phyloP scores from a whole-genome alignment of 257 asterid genomes.

The Schizonepeta tenuifolia region DNA sequence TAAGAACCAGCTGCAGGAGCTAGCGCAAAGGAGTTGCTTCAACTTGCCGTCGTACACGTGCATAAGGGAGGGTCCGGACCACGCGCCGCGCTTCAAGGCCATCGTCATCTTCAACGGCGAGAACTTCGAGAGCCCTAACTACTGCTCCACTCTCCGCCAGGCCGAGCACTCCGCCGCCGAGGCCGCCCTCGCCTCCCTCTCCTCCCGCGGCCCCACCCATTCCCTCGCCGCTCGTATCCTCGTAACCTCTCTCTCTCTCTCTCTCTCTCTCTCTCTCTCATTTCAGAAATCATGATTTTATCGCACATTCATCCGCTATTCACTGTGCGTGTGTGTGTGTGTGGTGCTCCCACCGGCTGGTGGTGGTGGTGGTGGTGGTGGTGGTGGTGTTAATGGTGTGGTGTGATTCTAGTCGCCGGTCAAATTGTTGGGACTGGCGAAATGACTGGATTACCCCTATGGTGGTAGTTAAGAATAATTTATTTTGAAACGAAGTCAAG shows the following conservation, averaged over 20 bases:
- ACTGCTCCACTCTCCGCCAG: constrained; percentile 70
- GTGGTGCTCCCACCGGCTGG: constrained; percentile 5
- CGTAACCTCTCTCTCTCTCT: constrained; percentile 33
- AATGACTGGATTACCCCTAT: constrained; percentile 18
- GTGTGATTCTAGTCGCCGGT: constrained; percentile 9
- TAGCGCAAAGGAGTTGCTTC: constrained; percentile 90
- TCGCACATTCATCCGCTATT: background rate
- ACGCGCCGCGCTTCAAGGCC: constrained; percentile 84
- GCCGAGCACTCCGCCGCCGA: constrained; percentile 90
- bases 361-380: background rate
- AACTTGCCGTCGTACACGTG: constrained; percentile 70
- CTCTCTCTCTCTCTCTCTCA: background rate
- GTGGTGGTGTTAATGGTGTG: background rate
- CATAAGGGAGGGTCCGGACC: constrained; percentile 79
- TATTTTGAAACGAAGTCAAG: constrained; percentile 4
- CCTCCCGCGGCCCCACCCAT: constrained; percentile 52
- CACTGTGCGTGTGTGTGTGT: background rate
- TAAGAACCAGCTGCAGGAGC: constrained; percentile 86
- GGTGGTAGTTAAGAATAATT: background rate
- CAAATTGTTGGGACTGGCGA: background rate
- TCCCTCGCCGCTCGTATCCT: constrained; percentile 77
- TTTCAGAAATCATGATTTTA: background rate
- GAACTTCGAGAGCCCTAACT: constrained; percentile 59
- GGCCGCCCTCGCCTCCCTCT: constrained; percentile 59
- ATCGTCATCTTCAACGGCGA: constrained; percentile 73